phyloP scores from a whole-genome alignment of 1,139 yeast genomes.

The Sporopachydermia cereana region DNA sequence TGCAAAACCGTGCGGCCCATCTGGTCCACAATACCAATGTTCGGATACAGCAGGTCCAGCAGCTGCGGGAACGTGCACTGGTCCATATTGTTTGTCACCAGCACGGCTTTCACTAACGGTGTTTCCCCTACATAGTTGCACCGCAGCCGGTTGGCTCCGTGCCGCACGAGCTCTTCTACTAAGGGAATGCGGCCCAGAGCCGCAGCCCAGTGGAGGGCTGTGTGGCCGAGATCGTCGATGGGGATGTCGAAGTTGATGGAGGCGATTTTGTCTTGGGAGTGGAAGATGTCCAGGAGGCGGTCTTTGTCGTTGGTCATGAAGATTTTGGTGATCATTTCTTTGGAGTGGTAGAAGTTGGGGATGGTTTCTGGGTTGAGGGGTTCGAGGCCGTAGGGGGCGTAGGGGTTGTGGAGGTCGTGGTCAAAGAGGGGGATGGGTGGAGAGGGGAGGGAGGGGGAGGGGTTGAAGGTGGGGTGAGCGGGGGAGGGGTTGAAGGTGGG shows the following conservation, averaged over 20 bases:
- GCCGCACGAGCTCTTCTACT: conserved; percentile 58
- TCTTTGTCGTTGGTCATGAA: conserved; percentile 37
- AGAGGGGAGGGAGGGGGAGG: neutral
- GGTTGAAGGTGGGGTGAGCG: neutral
- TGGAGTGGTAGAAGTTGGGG: conserved; percentile 33
- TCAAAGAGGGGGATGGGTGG: conserved; percentile 15
- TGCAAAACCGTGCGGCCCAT: conserved; percentile 82
- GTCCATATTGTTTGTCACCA: conserved; percentile 80
- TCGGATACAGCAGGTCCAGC: conserved; percentile 64
- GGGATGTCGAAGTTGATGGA: conserved; percentile 63
- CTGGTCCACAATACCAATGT: conserved; percentile 61
- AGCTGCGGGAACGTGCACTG: conserved; percentile 61
- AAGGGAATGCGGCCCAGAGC: conserved; percentile 72
- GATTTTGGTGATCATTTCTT: conserved; percentile 46
- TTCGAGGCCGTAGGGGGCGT: conserved; percentile 37
- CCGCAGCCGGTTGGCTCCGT: conserved; percentile 55
- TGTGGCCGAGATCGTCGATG: conserved; percentile 86
- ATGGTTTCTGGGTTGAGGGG: conserved; percentile 34
- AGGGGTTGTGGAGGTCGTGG: conserved; percentile 32
- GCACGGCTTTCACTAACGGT: conserved; percentile 76
- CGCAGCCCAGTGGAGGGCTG: conserved; percentile 94
- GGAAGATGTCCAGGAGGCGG: conserved; percentile 25
- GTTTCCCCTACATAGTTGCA: conserved; percentile 86
- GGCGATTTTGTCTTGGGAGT: conserved; percentile 23
- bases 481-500: no score